Evolutionary conservation across 2,329 filamentous ascomycete genomes (phyloP).

Genomic region (Ophiostoma sp.): DNA sequence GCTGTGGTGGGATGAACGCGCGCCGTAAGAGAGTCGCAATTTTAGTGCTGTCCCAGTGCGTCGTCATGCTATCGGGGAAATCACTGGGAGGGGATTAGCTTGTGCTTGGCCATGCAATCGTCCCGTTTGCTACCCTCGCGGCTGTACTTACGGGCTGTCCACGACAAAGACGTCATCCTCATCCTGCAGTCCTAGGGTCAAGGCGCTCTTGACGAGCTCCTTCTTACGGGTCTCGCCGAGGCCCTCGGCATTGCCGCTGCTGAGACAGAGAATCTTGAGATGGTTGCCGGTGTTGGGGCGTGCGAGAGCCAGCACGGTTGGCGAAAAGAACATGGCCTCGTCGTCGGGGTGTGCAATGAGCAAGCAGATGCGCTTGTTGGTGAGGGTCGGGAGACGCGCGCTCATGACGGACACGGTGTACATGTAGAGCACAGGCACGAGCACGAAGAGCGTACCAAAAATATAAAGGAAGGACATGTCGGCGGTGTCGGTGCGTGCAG

Average conservation of each 20-base stretch:
- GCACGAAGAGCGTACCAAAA: conserved; percentile 38
- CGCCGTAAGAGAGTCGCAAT: conserved; percentile 65
- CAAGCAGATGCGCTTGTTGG: conserved; percentile 80
- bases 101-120: too few species aligned
- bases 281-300: conserved; percentile 76
- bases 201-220: conserved; percentile 76
- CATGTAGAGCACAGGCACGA: conserved; percentile 47
- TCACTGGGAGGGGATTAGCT: conserved; percentile 36
- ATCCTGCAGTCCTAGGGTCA: conserved; percentile 66
- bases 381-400: conserved; percentile 58
- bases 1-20: conserved; percentile 47
- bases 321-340: conserved; percentile 99
- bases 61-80: conserved; percentile 87
- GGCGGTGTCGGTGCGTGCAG: not conserved
- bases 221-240: conserved; percentile 75
- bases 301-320: conserved; percentile 78
- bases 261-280: conserved; percentile 88
- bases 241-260: conserved; percentile 82
- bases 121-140: too few species aligned
- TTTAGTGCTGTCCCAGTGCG: conserved; percentile 64
- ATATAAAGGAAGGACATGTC: conserved; percentile 20
- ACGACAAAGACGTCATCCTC: conserved; percentile 81
- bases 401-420: conserved; percentile 45
- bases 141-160: conserved; percentile 59
- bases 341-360: conserved; percentile 97